A percentile compares a stretch with the other conserved stretches of the same genome.
These are phyloP conservation scores for Solanum medicagineum DNA, from an alignment of 257 asterid species.

Conservation along the genomic window DNA sequence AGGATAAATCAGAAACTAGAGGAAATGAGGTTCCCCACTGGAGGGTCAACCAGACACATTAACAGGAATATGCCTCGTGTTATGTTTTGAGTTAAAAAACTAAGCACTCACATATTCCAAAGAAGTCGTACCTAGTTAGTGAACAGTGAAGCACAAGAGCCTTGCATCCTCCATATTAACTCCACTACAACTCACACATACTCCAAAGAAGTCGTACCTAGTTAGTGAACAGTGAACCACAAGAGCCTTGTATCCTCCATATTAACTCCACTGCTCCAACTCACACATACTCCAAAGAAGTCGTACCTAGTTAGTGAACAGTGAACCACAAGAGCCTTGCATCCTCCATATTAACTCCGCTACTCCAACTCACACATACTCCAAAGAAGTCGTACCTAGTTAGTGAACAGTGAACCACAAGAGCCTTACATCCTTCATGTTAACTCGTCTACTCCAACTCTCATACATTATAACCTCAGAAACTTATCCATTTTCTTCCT, in stretches of 20 bases:
- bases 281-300: not conserved
- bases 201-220: not conserved
- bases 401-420: not conserved
- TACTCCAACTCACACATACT: not conserved
- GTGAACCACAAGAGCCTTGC: not conserved
- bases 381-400: not conserved
- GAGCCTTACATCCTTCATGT: not conserved
- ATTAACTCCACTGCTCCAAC: not conserved
- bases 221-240: not conserved
- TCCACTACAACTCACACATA: not conserved
- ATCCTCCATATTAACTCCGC: not conserved
- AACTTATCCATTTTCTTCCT: not conserved
- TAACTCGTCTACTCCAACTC: not conserved
- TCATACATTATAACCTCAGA: not conserved
- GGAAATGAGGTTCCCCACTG: not conserved
- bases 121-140: not conserved
- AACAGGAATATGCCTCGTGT: not conserved
- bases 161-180: not conserved
- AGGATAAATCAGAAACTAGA: not conserved
- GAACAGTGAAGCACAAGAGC: not conserved
- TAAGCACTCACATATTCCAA: not conserved
- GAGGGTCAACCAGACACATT: not conserved
- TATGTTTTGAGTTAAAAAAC: not conserved
- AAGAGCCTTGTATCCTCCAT: not conserved
- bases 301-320: not conserved